Conservation (phyloP, 257 asterid species). For the Jacaranda copaia region DNA sequence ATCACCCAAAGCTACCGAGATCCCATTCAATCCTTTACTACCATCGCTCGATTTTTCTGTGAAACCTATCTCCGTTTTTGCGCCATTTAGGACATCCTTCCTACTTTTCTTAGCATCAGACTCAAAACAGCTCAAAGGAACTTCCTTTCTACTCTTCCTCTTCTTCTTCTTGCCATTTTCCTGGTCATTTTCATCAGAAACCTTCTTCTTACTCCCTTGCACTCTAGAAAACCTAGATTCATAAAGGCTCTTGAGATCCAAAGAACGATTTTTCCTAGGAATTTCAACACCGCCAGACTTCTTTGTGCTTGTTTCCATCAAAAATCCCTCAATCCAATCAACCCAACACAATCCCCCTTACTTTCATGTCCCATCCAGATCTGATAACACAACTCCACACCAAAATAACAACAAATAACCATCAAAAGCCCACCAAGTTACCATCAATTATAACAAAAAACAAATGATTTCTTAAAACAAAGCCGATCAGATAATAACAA, state of each 20-base stretch:
- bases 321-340: constrained; percentile 56
- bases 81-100: constrained; percentile 56
- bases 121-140: constrained; percentile 58
- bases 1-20: constrained; percentile 62
- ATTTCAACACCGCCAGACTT: constrained; percentile 61
- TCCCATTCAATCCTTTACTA: constrained; percentile 55
- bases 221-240: constrained; percentile 56
- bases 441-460: constrained; percentile 35
- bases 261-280: constrained; percentile 76
- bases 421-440: constrained; percentile 32
- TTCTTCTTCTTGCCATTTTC: constrained; percentile 62
- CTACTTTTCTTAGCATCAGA: constrained; percentile 62
- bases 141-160: constrained; percentile 65
- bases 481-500: constrained; percentile 39
- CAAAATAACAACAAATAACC: constrained; percentile 34
- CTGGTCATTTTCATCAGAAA: constrained; percentile 44
- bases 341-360: constrained; percentile 54
- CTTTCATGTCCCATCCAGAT: constrained; percentile 64
- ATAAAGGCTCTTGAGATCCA: constrained; percentile 85
- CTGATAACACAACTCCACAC: constrained; percentile 66
- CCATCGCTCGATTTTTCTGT: constrained; percentile 41
- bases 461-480: constrained; percentile 34
- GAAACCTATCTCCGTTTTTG: constrained; percentile 44
- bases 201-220: constrained; percentile 45
- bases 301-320: constrained; percentile 78